phyloP scores from a whole-genome alignment of 768 basidiomycete genomes.

The Naganishia friedmannii region DNA sequence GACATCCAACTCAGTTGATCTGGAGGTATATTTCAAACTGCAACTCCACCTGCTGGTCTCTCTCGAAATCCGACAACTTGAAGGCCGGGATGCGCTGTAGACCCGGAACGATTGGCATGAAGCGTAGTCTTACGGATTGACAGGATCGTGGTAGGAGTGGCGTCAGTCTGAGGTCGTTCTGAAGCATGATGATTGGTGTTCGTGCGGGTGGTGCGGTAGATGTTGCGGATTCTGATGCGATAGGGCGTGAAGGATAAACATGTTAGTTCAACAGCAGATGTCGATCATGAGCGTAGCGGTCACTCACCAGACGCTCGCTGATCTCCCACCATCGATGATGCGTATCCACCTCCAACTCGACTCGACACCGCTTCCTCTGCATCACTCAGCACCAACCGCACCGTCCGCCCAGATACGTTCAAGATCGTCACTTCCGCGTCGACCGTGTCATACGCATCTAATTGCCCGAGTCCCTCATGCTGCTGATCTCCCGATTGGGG shows the following conservation, averaged over 20 bases:
- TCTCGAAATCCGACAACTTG: conserved; percentile 18
- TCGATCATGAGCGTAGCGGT: background rate
- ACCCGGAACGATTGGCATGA: conserved; percentile 20
- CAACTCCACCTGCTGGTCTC: conserved; percentile 21
- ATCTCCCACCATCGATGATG: background rate
- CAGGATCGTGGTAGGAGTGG: conserved; percentile 30
- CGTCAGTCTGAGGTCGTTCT: conserved; percentile 20
- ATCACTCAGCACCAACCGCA: conserved; percentile 25
- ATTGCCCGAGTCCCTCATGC: background rate
- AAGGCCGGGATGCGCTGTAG: conserved; percentile 11
- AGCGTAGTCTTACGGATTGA: conserved; percentile 18
- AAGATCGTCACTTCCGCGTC: conserved; percentile 25
- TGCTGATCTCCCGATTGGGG: background rate
- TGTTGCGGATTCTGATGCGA: background rate
- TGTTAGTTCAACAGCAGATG: background rate
- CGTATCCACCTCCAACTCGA: background rate
- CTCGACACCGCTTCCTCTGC: background rate
- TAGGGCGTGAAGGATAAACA: background rate
- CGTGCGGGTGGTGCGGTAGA: background rate
- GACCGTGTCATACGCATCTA: conserved; percentile 11
- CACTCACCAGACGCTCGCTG: background rate
- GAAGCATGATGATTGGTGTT: conserved; percentile 19
- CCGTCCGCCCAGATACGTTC: conserved; percentile 25
- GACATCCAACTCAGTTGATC: background rate
- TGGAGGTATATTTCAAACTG: conserved; percentile 22